These are phyloP conservation scores for Gelatoporia subvermispora DNA, from an alignment of 768 basidiomycete genomes.

Conservation along the genomic window DNA sequence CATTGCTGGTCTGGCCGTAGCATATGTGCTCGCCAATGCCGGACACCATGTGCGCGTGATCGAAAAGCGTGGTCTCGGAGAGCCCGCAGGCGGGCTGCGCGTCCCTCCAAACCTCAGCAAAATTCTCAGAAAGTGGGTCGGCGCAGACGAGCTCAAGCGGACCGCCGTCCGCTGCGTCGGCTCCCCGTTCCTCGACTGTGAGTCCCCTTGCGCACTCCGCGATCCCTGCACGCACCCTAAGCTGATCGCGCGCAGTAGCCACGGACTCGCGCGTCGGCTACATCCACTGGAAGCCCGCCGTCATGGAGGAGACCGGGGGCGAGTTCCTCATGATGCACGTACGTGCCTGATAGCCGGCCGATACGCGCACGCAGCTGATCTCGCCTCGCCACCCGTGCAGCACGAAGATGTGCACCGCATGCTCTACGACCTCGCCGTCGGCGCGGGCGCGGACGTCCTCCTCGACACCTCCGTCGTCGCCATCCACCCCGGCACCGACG, in stretches of 20 bases:
- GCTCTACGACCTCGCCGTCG: conserved; percentile 40
- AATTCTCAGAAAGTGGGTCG: conserved; percentile 52
- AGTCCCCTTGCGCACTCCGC: conserved; percentile 15
- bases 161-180: conserved; percentile 31
- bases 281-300: conserved; percentile 42
- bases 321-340: conserved; percentile 48
- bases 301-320: conserved; percentile 44
- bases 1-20: conserved; percentile 52
- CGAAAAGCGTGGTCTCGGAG: conserved; percentile 41
- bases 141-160: conserved; percentile 37
- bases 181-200: conserved; percentile 30
- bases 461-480: conserved; percentile 27
- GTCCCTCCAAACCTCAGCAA: conserved; percentile 58
- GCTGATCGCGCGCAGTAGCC: conserved; percentile 27
- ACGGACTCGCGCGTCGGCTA: conserved; percentile 41
- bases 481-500: conserved; percentile 11
- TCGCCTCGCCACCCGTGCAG: conserved; percentile 25
- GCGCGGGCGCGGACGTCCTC: conserved; percentile 44
- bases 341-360: conserved; percentile 14
- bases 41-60: conserved; percentile 60
- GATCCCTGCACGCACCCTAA: no score
- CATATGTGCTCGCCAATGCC: conserved; percentile 47
- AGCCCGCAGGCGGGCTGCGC: conserved; percentile 36
- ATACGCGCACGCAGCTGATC: neutral
- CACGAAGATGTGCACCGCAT: conserved; percentile 48